Evolutionary conservation across 2,329 filamentous ascomycete species (phyloP).

Genomic region (Phialophora tarda): DNA sequence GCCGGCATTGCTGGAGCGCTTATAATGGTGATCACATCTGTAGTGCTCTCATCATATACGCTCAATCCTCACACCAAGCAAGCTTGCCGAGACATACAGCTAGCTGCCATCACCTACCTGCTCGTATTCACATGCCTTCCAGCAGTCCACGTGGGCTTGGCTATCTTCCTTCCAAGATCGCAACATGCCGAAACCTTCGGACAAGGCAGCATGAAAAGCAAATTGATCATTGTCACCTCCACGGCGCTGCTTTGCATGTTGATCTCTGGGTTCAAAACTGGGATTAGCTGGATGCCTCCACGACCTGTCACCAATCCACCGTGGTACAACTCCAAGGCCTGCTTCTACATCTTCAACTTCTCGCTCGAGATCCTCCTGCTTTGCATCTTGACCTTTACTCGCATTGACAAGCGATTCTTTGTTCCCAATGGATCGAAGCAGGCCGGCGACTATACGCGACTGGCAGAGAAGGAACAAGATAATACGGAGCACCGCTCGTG

Average conservation of each 20-base stretch:
- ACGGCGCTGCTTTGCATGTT: constrained; percentile 66
- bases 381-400: constrained; percentile 66
- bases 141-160: constrained; percentile 59
- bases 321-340: constrained; percentile 72
- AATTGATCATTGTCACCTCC: constrained; percentile 67
- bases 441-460: constrained; percentile 53
- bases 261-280: constrained; percentile 72
- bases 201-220: constrained; percentile 67
- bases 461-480: constrained; percentile 1
- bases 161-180: constrained; percentile 54
- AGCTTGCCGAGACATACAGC: constrained; percentile 67
- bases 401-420: constrained; percentile 77
- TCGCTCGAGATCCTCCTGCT: constrained; percentile 73
- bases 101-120: constrained; percentile 66
- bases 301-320: constrained; percentile 62
- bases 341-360: constrained; percentile 82
- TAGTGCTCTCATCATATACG: constrained; percentile 71
- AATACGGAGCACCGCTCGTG: constrained; percentile 12
- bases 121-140: constrained; percentile 71
- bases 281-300: constrained; percentile 59
- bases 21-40: constrained; percentile 68
- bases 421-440: constrained; percentile 65
- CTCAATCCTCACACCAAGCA: constrained; percentile 56
- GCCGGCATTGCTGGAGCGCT: constrained; percentile 65
- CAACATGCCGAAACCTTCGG: constrained; percentile 66